These are phyloP conservation scores for Clonostachys rhizophaga DNA, from an alignment of 2,329 filamentous ascomycete genomes.

Conservation along the genomic window DNA sequence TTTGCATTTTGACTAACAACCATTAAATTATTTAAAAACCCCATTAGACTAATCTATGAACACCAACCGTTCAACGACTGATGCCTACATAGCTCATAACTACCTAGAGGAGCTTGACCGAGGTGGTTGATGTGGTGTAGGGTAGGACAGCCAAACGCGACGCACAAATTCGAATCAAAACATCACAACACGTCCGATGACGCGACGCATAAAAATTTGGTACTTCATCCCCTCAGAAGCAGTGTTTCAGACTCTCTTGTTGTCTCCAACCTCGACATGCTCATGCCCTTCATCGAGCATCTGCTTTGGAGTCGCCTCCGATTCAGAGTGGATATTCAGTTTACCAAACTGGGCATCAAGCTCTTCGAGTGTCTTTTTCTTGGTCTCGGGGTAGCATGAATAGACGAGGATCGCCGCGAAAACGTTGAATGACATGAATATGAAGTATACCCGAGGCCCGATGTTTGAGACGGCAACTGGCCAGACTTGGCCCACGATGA, in stretches of 20 bases:
- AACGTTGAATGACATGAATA: constrained; percentile 13
- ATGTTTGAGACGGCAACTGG: constrained; percentile 11
- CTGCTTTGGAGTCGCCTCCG: constrained; percentile 15
- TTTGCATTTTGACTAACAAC: no score
- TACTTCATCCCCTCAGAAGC: no score
- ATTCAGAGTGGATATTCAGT: constrained; percentile 12
- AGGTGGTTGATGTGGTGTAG: no score
- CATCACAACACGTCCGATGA: no score
- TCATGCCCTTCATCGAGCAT: constrained; percentile 10
- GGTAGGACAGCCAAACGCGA: no score
- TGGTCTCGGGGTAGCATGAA: constrained; percentile 53
- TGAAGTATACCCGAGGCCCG: constrained; percentile 10
- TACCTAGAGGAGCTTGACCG: no score
- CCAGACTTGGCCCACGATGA: constrained; percentile 11
- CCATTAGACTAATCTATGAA: no score
- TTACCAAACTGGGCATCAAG: constrained; percentile 16
- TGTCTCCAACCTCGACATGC: constrained; percentile 4
- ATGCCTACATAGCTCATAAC: no score
- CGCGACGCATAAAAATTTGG: no score
- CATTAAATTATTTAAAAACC: no score
- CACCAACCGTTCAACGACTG: no score
- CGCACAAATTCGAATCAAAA: no score
- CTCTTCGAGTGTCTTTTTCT: constrained; percentile 64
- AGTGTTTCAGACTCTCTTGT: not conserved
- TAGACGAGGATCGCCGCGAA: constrained; percentile 11